Evolutionary conservation across 345 rosid species (phyloP), one percentile per base, ranked within the genome.

Genomic region (Schrenkiella parvula): DNA sequence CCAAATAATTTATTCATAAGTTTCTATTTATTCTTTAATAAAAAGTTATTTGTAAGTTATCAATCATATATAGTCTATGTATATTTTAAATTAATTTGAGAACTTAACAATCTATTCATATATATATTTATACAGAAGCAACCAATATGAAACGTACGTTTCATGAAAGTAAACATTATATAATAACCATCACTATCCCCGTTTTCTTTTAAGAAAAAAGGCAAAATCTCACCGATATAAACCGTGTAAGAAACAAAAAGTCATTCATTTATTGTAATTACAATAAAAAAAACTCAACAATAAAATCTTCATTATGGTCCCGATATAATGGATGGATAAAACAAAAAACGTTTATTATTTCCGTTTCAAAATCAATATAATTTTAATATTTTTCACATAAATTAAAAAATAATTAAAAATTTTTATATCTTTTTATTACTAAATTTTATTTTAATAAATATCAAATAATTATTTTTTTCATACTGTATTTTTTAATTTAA

Each of bases 241-340:
- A 46, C 34, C 70, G 76, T 63, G 70, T 22, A 41, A 62, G 44
- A 51, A 62, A 28, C 17, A 50, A 47, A 69, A 42, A 29, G 2
- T n/a, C 22, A 29, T 64, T 19, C 21, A 59, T 19, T 19, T 28
- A 42, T 12, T 55, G 9, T 21, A 29, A 8, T 25, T 18, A 38
- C 21, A 48, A 38, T 6, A 47, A 26, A 44, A 54, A 32, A 15
- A 53, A 13, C 8, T 31, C n/a, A 55, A 32, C 26, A 42, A 28
- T 6, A 62, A 67, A 42, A 57, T 44, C 5, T 42, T 31, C n/a
- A 34, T 71, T 60, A 17, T 46, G 48, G 39, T 47, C 48, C 26
- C 18, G n/a, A n/a, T n/a, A n/a, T n/a, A n/a, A n/a, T n/a, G n/a
- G n/a, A n/a, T n/a, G n/a, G n/a, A n/a, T n/a, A n/a, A n/a, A n/a